Base-by-base conservation (phyloP, 2,329 filamentous ascomycete genomes). In the Elsinoe arachidis region DNA sequence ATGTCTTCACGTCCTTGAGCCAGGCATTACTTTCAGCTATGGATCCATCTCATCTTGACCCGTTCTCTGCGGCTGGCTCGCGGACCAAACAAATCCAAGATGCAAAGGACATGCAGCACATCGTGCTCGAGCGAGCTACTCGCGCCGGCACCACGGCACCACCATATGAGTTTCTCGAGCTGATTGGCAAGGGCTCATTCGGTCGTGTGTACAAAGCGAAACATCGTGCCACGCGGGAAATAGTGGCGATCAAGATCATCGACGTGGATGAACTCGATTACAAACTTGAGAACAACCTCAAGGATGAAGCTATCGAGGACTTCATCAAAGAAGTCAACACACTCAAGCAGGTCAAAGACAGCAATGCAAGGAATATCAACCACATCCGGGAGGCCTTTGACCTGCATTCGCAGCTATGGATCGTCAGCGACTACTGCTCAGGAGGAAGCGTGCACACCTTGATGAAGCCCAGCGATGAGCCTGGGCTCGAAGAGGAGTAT, bases 391-490 rank as follows among this genome's bases (percentile, higher is more conserved):
- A 91, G 63, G 87, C 87, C 3, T 78, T 91, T 17, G 83, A 87
- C 7, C 83, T 92, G 37, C 86, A 87, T 41, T 84, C 87, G 63
- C 82, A 88, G 60, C 85, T 95, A 74, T 95, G 89, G 89, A 88
- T 93, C 75, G 83, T 93, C 57, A 91, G 87, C 59, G 88, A 93
- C 72, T 90, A 91, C 70, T 91, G 88, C 65, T 87, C 86, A 5
- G 89, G 89, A 61, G 89, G 89, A 51, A 93, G 88, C 69, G 85
- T 95, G 5, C 77, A 81, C 59, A 85, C 83, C 7, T 65, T 86
- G 63, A 82, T 84, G 76, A 74, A 76, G 60, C 78, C 74, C 6
- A 65, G 57, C 23, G 43, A 61, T 19, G 47, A 54, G 21, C 65
- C 67, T 23, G 72, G 71, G 15, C 70, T 85, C 2, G 78, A 80